Evolutionary conservation across 768 basidiomycete species (phyloP), one percentile per base, ranked within the genome.

Genomic region (Pleurotus sapidus): DNA sequence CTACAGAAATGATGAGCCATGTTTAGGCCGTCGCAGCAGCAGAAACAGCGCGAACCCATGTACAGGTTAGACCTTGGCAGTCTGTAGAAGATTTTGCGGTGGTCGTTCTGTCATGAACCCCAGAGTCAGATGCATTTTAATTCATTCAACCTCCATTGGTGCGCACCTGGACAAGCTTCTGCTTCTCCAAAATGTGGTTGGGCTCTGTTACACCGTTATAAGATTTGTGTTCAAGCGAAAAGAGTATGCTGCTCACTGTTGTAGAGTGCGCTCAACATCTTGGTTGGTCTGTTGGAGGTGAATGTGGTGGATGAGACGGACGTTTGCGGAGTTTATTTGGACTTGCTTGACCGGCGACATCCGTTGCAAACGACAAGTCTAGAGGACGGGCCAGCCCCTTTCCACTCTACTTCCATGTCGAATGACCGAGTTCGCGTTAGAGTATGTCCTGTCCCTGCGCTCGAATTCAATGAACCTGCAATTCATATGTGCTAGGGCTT

Each of bases 391-490:
- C 74, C 74, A 77, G 70, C 63, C 69, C 67, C 62, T 59, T 71
- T 72, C 70, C 68, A 70, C 49, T 61, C 60, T 49, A 65, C 69
- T 59, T 55, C 56, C 70, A 80, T 79, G 76, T 72, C 77, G 69
- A 77, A 75, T 77, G 78, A 91, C 65, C 88, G 89, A 69, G 84
- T 91, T 65, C 88, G 90, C 63, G 86, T 90, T 65, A 83, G 87
- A 74, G 90, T 91, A 76, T 59, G 88, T 80, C 56, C 48, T 59
- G 88, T 80, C 56, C 48, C 61, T 57, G 53, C 60, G 49, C 27
- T 17, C 42, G 42, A 49, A 39, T 25, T 14, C 20, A 23, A 34
- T 23, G 18, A 38, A 54, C 37, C 57, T 58, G 39, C 59, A 49
- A 43, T 54, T 51, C 64, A 64, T 51, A 59, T 39, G 56, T 59